Conservation (phyloP, 2,329 filamentous ascomycete genomes). For the Acephala macrosclerotiorum region DNA sequence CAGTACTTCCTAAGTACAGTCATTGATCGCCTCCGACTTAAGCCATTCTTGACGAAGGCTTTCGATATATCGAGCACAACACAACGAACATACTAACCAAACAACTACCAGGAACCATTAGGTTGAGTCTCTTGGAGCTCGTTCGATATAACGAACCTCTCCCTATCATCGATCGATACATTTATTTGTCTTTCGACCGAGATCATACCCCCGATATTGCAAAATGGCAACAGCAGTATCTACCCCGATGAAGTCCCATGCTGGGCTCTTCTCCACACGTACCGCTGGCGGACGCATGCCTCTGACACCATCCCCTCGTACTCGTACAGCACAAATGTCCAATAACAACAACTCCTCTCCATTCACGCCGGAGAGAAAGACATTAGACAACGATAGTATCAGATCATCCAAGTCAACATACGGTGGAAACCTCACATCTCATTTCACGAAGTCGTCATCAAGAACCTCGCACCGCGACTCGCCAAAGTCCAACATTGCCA, state of each 20-base stretch:
- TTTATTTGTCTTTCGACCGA: conserved; percentile 57
- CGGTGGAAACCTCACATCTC: conserved; percentile 78
- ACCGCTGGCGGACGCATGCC: conserved; percentile 95
- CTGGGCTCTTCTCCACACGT: conserved; percentile 88
- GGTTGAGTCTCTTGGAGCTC: conserved; percentile 66
- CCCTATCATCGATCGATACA: conserved; percentile 52
- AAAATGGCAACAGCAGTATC: conserved; percentile 88
- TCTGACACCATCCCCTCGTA: conserved; percentile 87
- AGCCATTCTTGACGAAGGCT: conserved; percentile 52
- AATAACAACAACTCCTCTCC: conserved; percentile 71
- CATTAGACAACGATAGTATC: conserved; percentile 61
- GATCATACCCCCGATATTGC: conserved; percentile 49
- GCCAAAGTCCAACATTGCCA: conserved; percentile 95
- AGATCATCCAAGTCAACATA: conserved; percentile 73
- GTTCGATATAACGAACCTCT: conserved; percentile 50
- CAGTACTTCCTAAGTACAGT: conserved; percentile 42
- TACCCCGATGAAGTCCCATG: conserved; percentile 94
- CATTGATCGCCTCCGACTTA: conserved; percentile 58
- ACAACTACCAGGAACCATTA: conserved; percentile 62
- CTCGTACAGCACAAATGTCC: conserved; percentile 60
- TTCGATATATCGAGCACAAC: conserved; percentile 58
- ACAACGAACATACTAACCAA: conserved; percentile 55
- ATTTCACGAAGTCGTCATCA: conserved; percentile 74
- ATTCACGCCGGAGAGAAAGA: conserved; percentile 73
- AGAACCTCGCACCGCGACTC: conserved; percentile 80